These are phyloP conservation scores for Fusarium armeniacum DNA, from an alignment of 2,329 filamentous ascomycete species.

Conservation along the genomic window DNA sequence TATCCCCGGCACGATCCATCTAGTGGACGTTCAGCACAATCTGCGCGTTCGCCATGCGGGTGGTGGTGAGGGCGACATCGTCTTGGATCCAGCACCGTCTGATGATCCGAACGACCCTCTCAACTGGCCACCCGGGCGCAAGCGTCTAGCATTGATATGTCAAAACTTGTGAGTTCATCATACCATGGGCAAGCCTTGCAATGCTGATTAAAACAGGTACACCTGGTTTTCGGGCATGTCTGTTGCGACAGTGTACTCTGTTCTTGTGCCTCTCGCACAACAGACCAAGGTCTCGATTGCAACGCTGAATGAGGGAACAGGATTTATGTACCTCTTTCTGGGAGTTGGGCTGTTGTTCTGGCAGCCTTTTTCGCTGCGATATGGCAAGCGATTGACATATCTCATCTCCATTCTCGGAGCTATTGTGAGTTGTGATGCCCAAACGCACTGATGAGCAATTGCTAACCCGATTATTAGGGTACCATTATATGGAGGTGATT, in stretches of 20 bases:
- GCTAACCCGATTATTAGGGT: slow-evolving; percentile 11
- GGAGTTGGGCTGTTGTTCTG: slow-evolving; percentile 63
- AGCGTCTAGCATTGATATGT: slow-evolving; percentile 49
- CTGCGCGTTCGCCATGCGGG: slow-evolving; percentile 53
- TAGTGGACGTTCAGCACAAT: slow-evolving; percentile 57
- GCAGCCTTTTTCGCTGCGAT: slow-evolving; percentile 63
- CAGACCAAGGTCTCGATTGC: slow-evolving; percentile 53
- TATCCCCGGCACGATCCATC: slow-evolving; percentile 58
- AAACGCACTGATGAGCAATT: rapidly evolving
- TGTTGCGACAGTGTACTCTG: slow-evolving; percentile 57
- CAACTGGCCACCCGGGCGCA: slow-evolving; percentile 59
- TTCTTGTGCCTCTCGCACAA: slow-evolving; percentile 55
- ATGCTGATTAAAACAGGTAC: slow-evolving; percentile 48
- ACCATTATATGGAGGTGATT: slow-evolving; percentile 47
- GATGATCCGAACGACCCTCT: slow-evolving; percentile 67
- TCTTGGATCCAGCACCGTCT: slow-evolving; percentile 65
- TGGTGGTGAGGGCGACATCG: slow-evolving; percentile 57
- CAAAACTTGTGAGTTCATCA: slow-evolving; percentile 48
- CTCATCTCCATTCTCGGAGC: slow-evolving; percentile 55
- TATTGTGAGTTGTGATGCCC: slow-evolving; percentile 40
- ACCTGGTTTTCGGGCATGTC: slow-evolving; percentile 59
- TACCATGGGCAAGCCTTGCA: rapidly evolving
- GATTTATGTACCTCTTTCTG: slow-evolving; percentile 60
- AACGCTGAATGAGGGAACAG: slow-evolving; percentile 58
- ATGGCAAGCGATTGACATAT: slow-evolving; percentile 58